Percentiles rank a stretch among this genome's conserved stretches.
Conservation (phyloP, 305 asterid species). For the Fraxinus ornus region DNA sequence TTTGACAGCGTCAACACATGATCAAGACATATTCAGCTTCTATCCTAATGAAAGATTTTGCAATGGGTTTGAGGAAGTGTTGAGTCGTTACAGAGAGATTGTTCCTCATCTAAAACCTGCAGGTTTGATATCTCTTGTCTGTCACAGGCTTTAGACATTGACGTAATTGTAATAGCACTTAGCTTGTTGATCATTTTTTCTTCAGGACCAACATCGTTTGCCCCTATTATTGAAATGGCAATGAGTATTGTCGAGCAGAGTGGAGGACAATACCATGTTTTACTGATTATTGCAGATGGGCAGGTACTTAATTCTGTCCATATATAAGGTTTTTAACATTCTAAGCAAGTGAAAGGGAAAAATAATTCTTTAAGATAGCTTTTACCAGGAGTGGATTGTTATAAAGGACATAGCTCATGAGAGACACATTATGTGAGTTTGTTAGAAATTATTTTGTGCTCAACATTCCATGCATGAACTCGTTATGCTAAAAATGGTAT, state of each 20-base stretch:
- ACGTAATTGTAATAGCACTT: background rate
- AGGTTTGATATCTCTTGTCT: conserved; percentile 30
- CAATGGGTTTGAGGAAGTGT: conserved; percentile 58
- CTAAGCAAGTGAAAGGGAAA: background rate
- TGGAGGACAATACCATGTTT: conserved; percentile 59
- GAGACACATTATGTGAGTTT: background rate
- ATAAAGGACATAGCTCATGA: background rate
- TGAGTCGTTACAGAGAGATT: conserved; percentile 49
- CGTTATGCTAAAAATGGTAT: background rate
- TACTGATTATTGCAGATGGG: conserved; percentile 59
- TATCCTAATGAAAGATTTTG: conserved; percentile 53
- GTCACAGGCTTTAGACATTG: conserved; percentile 2
- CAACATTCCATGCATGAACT: background rate
- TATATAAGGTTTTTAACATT: background rate
- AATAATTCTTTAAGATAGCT: background rate
- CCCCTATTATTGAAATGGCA: conserved; percentile 59
- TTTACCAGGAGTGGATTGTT: background rate
- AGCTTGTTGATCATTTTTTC: background rate
- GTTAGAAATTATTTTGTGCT: background rate
- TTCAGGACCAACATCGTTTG: conserved; percentile 63
- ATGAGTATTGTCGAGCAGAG: conserved; percentile 57
- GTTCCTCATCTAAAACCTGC: conserved; percentile 50
- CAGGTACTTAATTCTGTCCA: conserved; percentile 34
- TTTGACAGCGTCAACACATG: conserved; percentile 55
- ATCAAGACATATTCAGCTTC: conserved; percentile 56